Evolutionary conservation across 768 basidiomycete species (phyloP).

Genomic region (Myochromella boudieri): DNA sequence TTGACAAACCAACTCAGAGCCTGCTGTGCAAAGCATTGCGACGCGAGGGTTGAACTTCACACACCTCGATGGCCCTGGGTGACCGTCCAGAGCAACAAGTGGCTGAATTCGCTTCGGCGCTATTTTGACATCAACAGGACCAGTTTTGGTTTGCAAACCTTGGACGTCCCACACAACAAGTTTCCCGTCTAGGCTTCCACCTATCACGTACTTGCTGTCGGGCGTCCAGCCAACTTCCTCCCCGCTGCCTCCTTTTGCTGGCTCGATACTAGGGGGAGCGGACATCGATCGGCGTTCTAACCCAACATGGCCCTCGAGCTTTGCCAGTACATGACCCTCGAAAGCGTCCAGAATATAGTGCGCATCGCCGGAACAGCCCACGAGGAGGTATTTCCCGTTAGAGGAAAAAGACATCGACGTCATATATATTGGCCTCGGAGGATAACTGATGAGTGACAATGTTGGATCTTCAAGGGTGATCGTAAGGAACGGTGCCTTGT

Average conservation of each 20-base stretch:
- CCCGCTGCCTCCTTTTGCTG: slow-evolving; percentile 79
- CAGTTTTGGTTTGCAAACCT: slow-evolving; percentile 51
- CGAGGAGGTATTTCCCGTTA: slow-evolving; percentile 85
- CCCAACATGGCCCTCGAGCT: slow-evolving; percentile 83
- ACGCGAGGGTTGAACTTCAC: slow-evolving; percentile 88
- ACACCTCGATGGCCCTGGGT: slow-evolving; percentile 81
- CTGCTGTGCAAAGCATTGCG: slow-evolving; percentile 86
- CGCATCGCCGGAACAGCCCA: slow-evolving; percentile 89
- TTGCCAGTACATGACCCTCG: slow-evolving; percentile 78
- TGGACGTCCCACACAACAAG: slow-evolving; percentile 88
- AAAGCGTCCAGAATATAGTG: slow-evolving; percentile 95
- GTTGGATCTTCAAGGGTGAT: slow-evolving; percentile 83
- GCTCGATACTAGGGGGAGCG: slow-evolving; percentile 56
- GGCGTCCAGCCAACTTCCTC: slow-evolving; percentile 95
- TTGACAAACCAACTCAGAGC: slow-evolving; percentile 71
- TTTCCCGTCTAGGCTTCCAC: slow-evolving; percentile 84
- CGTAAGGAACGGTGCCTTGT: slow-evolving; percentile 88
- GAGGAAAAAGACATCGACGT: slow-evolving; percentile 90
- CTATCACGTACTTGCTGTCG: slow-evolving; percentile 87
- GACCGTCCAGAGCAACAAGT: slow-evolving; percentile 62
- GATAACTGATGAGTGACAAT: slow-evolving; percentile 71
- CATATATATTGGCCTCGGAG: slow-evolving; percentile 86
- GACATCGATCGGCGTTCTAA: slow-evolving; percentile 68
- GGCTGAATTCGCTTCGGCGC: slow-evolving; percentile 47
- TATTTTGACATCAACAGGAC: slow-evolving; percentile 53